Evolutionary conservation across 306 rosid species (phyloP).

Genomic region (Inga laurina): DNA sequence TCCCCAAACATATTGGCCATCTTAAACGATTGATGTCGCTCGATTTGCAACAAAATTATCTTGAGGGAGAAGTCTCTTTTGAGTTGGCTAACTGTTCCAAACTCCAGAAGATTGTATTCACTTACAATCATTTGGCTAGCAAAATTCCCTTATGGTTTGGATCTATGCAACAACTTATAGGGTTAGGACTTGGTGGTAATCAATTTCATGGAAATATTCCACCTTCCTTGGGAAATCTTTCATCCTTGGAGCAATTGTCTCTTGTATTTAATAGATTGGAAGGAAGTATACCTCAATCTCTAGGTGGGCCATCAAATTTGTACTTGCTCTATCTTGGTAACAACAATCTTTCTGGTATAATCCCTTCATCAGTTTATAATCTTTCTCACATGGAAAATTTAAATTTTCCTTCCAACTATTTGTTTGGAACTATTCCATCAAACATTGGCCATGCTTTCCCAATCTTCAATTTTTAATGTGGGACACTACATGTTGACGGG

Average conservation of each 20-base stretch:
- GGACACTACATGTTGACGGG: neutral
- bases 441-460: constrained; percentile 25
- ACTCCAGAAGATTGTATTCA: neutral
- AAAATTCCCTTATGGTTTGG: constrained; percentile 30
- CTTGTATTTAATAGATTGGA: constrained; percentile 6
- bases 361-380: constrained; percentile 35
- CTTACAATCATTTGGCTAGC: neutral
- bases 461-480: neutral
- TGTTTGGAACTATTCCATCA: constrained; percentile 15
- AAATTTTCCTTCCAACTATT: neutral
- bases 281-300: constrained; percentile 23
- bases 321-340: neutral
- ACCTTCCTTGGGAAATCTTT: constrained; percentile 28
- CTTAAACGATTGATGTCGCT: neutral
- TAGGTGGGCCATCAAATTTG: constrained; percentile 27
- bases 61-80: neutral
- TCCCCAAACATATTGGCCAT: neutral
- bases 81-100: neutral
- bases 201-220: constrained; percentile 26
- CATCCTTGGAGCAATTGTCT: neutral
- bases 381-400: constrained; percentile 16
- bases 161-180: neutral
- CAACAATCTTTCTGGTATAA: neutral
- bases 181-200: neutral
- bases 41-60: neutral